phyloP scores from a whole-genome alignment of 345 rosid genomes.

The thale cress (Arabidopsis thaliana) region TAIR10.1 NC_003076.8:9469001-9469500 shows the following conservation, averaged over 20 bases:
- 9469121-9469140: conserved; percentile 40
- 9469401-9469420: conserved; percentile 53
- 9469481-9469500: conserved; percentile 70
- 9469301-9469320: conserved; percentile 6
- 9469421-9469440: conserved; percentile 53
- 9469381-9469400: background rate
- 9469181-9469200: background rate
- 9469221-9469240: conserved; percentile 4
- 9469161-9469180: conserved; percentile 19
- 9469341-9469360: conserved; percentile 11
- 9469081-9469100: conserved; percentile 53
- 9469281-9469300: conserved; percentile 7
- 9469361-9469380: conserved; percentile 8
- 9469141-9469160: conserved; percentile 28
- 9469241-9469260: background rate
- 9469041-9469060: conserved; percentile 21
- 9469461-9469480: conserved; percentile 83
- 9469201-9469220: background rate
- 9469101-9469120: conserved; percentile 36
- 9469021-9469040: conserved; percentile 7
- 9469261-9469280: conserved; percentile 14
- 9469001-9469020: conserved; percentile 29
- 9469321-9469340: conserved; percentile 4
- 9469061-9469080: background rate
- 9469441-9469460: conserved; percentile 84